Percentiles rank a stretch among this genome's conserved stretches.
These are phyloP conservation scores for Exsudoporus floridanus DNA, from an alignment of 1,284 basidiomycete species.

Conservation along the genomic window DNA sequence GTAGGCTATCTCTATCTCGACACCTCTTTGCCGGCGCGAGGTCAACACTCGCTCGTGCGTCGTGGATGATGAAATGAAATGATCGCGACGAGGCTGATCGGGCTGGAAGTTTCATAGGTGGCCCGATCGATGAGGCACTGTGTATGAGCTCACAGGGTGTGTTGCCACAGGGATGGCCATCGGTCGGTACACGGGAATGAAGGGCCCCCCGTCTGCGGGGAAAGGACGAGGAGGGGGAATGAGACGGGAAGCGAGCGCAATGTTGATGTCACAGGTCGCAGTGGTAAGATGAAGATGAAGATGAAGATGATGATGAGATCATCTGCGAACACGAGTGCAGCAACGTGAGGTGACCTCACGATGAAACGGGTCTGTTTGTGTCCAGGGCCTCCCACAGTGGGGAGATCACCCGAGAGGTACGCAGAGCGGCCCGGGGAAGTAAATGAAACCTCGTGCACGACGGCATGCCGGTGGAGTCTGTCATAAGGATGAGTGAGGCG, in stretches of 20 bases:
- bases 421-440: conserved; percentile 18
- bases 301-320: no score
- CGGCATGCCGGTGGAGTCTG: conserved; percentile 18
- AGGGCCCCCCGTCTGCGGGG: conserved; percentile 12
- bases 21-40: not conserved
- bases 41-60: conserved; percentile 1
- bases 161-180: conserved; percentile 21
- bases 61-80: conserved; percentile 11
- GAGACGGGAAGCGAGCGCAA: not conserved
- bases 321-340: conserved; percentile 2
- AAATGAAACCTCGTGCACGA: conserved; percentile 24
- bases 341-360: conserved; percentile 21
- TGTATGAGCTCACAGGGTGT: conserved; percentile 13
- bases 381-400: not conserved
- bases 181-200: conserved; percentile 20
- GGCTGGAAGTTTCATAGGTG: not conserved
- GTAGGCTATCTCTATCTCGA: conserved; percentile 13
- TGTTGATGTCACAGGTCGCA: conserved; percentile 18
- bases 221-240: conserved; percentile 6
- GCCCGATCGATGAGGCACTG: conserved; percentile 10
- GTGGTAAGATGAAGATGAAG: conserved; percentile 3
- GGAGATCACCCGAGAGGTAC: conserved; percentile 17
- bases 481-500: conserved; percentile 11
- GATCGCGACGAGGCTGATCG: conserved; percentile 7
- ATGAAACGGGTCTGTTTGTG: conserved; percentile 3